A percentile compares a stretch with the other conserved stretches of the same genome.
phyloP scores from a whole-genome alignment of 768 basidiomycete species.

The Kwoniella sp. region DNA sequence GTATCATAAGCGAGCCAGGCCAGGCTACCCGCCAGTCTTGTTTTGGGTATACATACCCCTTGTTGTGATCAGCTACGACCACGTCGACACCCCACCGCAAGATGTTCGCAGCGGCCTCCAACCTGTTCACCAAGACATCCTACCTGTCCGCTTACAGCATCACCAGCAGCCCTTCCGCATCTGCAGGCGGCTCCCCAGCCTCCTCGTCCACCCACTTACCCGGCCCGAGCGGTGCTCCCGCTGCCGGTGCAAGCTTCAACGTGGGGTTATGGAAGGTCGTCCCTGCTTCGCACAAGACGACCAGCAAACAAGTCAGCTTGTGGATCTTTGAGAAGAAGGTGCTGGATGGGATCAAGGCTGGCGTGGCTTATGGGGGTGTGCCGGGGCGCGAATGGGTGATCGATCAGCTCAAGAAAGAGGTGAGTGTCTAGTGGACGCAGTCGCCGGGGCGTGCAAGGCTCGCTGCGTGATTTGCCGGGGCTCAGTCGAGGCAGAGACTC shows the following conservation, averaged over 20 bases:
- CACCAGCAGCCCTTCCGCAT: not conserved
- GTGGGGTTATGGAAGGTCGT: conserved; percentile 89
- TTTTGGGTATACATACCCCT: not conserved
- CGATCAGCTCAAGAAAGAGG: conserved; percentile 88
- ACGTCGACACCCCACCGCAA: conserved; percentile 1
- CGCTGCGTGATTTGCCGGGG: no score
- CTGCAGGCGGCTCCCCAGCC: conserved; percentile 11
- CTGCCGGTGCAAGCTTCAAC: conserved; percentile 53
- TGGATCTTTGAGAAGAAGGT: conserved; percentile 86
- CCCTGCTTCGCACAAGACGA: conserved; percentile 79
- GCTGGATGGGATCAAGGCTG: conserved; percentile 64
- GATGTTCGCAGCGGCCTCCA: conserved; percentile 34
- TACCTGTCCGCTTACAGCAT: conserved; percentile 31
- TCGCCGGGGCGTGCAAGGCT: no score
- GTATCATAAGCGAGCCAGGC: no score
- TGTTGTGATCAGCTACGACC: not conserved
- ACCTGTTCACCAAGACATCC: conserved; percentile 28
- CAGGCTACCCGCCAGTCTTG: not conserved
- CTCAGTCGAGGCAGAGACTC: no score
- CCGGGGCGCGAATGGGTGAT: conserved; percentile 66
- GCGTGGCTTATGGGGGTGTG: conserved; percentile 45
- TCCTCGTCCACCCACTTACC: conserved; percentile 24
- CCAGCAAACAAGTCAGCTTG: conserved; percentile 81
- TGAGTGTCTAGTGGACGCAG: conserved; percentile 16
- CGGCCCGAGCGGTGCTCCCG: not conserved